These are phyloP conservation scores for Neurospora sp. DNA, from an alignment of 495 filamentous ascomycete genomes.

Conservation along the genomic window DNA sequence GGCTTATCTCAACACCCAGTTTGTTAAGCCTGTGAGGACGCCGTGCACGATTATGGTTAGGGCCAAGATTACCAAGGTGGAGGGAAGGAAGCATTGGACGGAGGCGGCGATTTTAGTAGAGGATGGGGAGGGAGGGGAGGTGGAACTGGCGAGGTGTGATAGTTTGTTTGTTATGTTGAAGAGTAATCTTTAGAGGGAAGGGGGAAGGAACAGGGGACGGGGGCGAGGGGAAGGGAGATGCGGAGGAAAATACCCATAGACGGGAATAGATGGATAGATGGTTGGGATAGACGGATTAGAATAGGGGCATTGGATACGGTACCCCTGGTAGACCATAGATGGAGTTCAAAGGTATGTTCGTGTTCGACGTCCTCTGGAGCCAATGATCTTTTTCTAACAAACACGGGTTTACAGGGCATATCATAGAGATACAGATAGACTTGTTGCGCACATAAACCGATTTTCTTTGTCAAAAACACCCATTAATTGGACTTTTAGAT, in stretches of 20 bases:
- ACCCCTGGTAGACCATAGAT: background rate
- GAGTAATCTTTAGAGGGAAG: conserved; percentile 9
- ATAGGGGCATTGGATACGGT: background rate
- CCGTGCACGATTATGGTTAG: conserved; percentile 43
- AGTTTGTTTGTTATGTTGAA: conserved; percentile 33
- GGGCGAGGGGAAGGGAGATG: too few relatives aligned
- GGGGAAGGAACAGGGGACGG: too few relatives aligned
- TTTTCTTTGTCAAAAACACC: background rate
- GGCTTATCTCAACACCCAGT: conserved; percentile 49
- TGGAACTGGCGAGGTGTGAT: conserved; percentile 35
- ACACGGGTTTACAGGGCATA: too few relatives aligned
- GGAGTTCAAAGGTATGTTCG: background rate
- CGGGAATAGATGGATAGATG: background rate
- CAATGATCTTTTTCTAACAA: too few relatives aligned
- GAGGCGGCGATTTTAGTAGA: conserved; percentile 34
- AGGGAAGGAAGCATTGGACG: conserved; percentile 38
- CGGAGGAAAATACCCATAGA: background rate
- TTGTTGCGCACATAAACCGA: background rate
- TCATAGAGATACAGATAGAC: background rate
- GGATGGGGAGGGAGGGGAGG: conserved; percentile 22
- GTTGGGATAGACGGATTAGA: background rate
- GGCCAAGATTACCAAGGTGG: conserved; percentile 26
- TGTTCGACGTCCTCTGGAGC: too few relatives aligned
- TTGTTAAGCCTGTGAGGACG: conserved; percentile 42
- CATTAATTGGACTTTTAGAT: background rate